These are phyloP conservation scores for Ogataea methanolica DNA, from an alignment of 805 yeast species.

Conservation along the genomic window DNA sequence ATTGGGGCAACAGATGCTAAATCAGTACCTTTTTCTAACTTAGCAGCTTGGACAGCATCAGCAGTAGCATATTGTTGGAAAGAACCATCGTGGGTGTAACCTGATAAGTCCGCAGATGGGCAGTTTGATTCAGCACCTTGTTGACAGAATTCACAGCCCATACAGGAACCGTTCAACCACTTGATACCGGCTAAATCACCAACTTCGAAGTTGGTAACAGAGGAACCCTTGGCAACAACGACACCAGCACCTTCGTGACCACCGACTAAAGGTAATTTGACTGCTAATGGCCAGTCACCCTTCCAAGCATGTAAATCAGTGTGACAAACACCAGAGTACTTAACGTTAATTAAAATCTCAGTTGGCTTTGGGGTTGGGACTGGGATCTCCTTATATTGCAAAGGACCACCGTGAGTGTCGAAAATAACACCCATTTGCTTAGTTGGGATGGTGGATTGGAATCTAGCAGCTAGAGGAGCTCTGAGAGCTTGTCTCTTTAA, in stretches of 20 bases:
- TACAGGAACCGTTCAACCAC: conserved; percentile 66
- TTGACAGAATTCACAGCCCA: conserved; percentile 61
- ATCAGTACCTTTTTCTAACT: conserved; percentile 41
- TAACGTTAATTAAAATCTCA: conserved; percentile 61
- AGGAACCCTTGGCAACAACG: conserved; percentile 58
- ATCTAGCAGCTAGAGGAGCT: conserved; percentile 18
- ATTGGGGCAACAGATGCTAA: conserved; percentile 46
- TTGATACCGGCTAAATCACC: conserved; percentile 68
- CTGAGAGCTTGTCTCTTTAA: conserved; percentile 14
- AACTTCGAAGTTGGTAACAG: conserved; percentile 54
- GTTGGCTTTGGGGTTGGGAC: conserved; percentile 64
- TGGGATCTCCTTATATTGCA: conserved; percentile 67
- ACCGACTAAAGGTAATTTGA: conserved; percentile 58
- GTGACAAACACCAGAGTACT: conserved; percentile 73
- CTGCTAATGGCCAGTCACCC: conserved; percentile 65
- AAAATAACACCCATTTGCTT: conserved; percentile 71
- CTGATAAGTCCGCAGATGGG: conserved; percentile 63
- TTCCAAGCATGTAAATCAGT: conserved; percentile 74
- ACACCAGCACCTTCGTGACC: conserved; percentile 76
- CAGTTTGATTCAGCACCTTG: conserved; percentile 60
- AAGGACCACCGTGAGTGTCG: conserved; percentile 59
- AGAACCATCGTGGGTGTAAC: conserved; percentile 68
- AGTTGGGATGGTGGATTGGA: conserved; percentile 42
- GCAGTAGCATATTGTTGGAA: conserved; percentile 54
- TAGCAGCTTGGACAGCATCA: conserved; percentile 48